These are phyloP conservation scores for Pyrenula massariospora DNA, from an alignment of 495 filamentous ascomycete species.

Conservation along the genomic window DNA sequence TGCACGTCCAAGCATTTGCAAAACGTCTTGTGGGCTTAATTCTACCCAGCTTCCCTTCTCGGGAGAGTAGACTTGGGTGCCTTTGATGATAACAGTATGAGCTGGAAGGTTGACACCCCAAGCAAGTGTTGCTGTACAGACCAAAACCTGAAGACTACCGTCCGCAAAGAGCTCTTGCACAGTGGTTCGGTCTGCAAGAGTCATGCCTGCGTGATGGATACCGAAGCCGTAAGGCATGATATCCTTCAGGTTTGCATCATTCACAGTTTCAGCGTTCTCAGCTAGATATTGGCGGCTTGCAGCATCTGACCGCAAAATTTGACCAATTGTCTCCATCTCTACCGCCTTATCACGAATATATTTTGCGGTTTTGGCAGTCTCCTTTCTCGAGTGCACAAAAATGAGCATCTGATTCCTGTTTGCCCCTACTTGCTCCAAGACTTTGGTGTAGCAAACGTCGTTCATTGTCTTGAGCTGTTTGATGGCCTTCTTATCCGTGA, in stretches of 20 bases:
- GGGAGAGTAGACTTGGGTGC: conserved; percentile 93
- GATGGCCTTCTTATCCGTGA: conserved; percentile 96
- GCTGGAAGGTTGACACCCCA: conserved; percentile 95
- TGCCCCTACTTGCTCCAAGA: conserved; percentile 87
- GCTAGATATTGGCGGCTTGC: conserved; percentile 79
- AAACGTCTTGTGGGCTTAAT: conserved; percentile 89
- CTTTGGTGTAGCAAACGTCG: conserved; percentile 95
- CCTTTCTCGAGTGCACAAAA: conserved; percentile 95
- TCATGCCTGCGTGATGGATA: conserved; percentile 97
- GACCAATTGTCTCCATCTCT: conserved; percentile 90
- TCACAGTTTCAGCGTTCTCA: conserved; percentile 71
- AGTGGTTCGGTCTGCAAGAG: conserved; percentile 78
- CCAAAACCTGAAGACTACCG: conserved; percentile 85
- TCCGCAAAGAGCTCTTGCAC: conserved; percentile 91
- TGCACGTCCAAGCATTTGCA: conserved; percentile 97
- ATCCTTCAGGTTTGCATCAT: conserved; percentile 85
- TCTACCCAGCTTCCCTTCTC: conserved; percentile 99
- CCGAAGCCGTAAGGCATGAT: conserved; percentile 92
- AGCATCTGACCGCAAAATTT: conserved; percentile 88
- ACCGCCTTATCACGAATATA: conserved; percentile 93
- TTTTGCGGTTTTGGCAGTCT: conserved; percentile 93
- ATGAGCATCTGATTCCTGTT: conserved; percentile 95
- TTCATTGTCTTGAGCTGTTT: conserved; percentile 99
- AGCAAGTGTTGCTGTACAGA: conserved; percentile 90
- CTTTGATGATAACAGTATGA: conserved; percentile 94